Evolutionary conservation across 441 rosid species (phyloP).

Genomic region (Populus hybrid): DNA sequence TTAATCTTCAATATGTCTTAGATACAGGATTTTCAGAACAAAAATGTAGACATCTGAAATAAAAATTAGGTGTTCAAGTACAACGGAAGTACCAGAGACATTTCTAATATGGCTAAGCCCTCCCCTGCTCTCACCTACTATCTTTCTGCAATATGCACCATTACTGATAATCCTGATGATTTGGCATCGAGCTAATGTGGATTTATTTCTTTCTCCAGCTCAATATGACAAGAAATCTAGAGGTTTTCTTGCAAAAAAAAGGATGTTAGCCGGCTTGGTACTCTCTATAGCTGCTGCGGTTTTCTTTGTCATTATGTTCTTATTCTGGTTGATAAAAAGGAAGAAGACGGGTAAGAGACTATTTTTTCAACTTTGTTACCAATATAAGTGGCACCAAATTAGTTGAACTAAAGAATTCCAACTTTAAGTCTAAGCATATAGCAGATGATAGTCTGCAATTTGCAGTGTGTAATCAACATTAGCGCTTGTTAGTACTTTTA

Average conservation of each 20-base stretch:
- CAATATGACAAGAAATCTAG: neutral
- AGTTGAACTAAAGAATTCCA: neutral
- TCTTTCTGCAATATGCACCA: too few species aligned
- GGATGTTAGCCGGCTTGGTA: neutral
- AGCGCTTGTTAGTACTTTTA: too few species aligned
- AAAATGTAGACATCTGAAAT: too few species aligned
- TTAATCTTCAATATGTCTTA: neutral
- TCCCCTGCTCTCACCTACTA: too few species aligned
- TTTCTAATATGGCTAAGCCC: too few species aligned
- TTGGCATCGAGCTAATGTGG: neutral
- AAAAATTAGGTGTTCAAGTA: too few species aligned
- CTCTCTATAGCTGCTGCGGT: neutral
- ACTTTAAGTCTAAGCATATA: neutral
- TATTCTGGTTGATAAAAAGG: neutral
- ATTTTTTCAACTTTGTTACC: neutral
- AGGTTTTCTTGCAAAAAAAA: neutral
- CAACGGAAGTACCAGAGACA: too few species aligned
- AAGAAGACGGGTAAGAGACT: neutral
- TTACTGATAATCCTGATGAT: neutral
- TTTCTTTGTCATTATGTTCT: neutral
- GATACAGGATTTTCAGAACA: too few species aligned
- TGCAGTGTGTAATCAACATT: too few species aligned
- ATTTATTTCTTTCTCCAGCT: neutral
- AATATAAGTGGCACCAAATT: neutral
- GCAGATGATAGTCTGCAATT: too few species aligned